These are phyloP conservation scores for Xylaria sp. DNA, from an alignment of 2,329 filamentous ascomycete genomes.

Conservation along the genomic window DNA sequence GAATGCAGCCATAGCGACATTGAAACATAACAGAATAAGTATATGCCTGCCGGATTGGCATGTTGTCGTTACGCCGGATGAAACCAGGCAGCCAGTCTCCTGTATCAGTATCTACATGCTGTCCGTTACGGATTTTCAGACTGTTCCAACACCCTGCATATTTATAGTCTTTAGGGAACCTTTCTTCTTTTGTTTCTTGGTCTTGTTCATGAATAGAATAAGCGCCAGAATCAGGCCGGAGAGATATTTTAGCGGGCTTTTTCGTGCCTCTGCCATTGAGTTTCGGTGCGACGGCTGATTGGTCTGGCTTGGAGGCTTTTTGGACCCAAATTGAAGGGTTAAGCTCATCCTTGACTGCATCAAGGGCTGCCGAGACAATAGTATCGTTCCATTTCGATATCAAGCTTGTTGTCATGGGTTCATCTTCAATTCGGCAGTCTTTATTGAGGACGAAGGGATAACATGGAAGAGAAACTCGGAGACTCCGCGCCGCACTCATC, in stretches of 20 bases:
- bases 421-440: not conserved
- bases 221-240: not conserved
- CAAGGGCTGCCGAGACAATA: slow-evolving; percentile 6
- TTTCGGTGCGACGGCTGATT: not conserved
- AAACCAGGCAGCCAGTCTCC: not conserved
- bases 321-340: slow-evolving; percentile 8
- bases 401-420: not conserved
- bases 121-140: not conserved
- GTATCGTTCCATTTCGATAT: slow-evolving; percentile 20
- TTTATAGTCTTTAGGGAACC: slow-evolving; percentile 8
- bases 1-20: slow-evolving; percentile 11
- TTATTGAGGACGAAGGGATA: too few relatives aligned
- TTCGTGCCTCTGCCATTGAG: not conserved
- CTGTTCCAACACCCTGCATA: not conserved
- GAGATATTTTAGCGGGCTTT: not conserved
- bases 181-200: not conserved
- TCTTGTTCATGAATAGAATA: not conserved
- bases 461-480: too few relatives aligned
- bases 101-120: not conserved
- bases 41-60: slow-evolving; percentile 10
- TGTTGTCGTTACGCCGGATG: not conserved
- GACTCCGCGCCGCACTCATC: not conserved
- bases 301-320: not conserved
- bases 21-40: not conserved
- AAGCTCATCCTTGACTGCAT: slow-evolving; percentile 1